These are phyloP conservation scores for Globisporangium apiculatum DNA, from an alignment of 352 stramenopile genomes.

Conservation along the genomic window DNA sequence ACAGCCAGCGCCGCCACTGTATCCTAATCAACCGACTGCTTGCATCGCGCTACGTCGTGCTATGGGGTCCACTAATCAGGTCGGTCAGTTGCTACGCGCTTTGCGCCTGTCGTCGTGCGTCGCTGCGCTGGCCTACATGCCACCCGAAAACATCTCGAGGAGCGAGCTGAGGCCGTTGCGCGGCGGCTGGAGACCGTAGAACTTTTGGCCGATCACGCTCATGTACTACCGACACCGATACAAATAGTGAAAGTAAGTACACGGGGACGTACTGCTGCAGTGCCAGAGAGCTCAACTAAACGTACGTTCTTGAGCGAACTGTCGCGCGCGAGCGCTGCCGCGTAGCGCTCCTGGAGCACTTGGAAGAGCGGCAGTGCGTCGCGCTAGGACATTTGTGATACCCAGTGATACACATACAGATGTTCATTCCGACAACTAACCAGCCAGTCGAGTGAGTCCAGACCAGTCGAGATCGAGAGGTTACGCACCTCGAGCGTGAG, in stretches of 20 bases:
- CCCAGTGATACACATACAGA: background rate
- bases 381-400: slow-evolving; percentile 34
- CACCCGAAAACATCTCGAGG: slow-evolving; percentile 79
- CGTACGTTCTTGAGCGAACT: slow-evolving; percentile 70
- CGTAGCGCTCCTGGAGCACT: slow-evolving; percentile 82
- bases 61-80: too few species aligned
- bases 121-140: slow-evolving; percentile 32
- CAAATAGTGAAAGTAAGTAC: background rate
- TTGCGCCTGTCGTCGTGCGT: too few species aligned
- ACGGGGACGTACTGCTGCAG: background rate
- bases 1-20: too few species aligned
- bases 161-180: slow-evolving; percentile 74
- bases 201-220: slow-evolving; percentile 80
- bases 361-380: slow-evolving; percentile 83
- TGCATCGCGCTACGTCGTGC: too few species aligned
- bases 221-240: slow-evolving; percentile 44
- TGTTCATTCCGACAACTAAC: background rate
- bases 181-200: slow-evolving; percentile 77
- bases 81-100: too few species aligned
- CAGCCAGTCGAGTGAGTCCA: too few species aligned
- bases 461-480: too few species aligned
- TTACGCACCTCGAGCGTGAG: slow-evolving; percentile 69
- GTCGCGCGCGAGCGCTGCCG: slow-evolving; percentile 63
- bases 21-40: too few species aligned
- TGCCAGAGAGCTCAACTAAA: slow-evolving; percentile 4